Conservation (phyloP, 1,284 basidiomycete genomes). For the Agaricales sp. region DNA sequence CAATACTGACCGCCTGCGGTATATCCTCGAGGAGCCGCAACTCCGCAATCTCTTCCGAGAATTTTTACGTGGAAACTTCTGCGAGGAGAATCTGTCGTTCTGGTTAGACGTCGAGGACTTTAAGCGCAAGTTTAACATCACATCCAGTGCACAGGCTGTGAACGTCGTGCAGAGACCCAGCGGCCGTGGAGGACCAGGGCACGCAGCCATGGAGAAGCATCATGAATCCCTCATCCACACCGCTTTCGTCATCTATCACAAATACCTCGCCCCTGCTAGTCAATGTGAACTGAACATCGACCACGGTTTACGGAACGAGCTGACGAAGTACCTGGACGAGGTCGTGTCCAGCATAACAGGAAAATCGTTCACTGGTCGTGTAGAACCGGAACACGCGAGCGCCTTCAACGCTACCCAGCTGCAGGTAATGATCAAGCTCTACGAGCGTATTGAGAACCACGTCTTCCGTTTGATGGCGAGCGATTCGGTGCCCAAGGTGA, state of each 20-base stretch:
- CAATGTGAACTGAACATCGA: constrained; percentile 98
- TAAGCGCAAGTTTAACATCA: constrained; percentile 91
- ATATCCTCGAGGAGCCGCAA: constrained; percentile 90
- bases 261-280: constrained; percentile 90
- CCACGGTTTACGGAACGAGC: constrained; percentile 89
- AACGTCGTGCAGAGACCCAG: constrained; percentile 38
- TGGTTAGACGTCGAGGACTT: constrained; percentile 98
- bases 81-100: constrained; percentile 96
- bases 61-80: constrained; percentile 90
- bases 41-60: constrained; percentile 89
- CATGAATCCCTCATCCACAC: constrained; percentile 93
- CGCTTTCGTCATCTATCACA: constrained; percentile 91
- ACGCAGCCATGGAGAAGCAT: constrained; percentile 92
- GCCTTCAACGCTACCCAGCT: constrained; percentile 89
- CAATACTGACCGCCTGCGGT: constrained; percentile 83
- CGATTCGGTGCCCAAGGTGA: constrained; percentile 90
- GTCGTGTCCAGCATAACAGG: constrained; percentile 71
- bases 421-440: constrained; percentile 87
- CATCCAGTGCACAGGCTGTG: constrained; percentile 66
- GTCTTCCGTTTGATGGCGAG: constrained; percentile 98
- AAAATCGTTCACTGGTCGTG: constrained; percentile 65
- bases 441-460: constrained; percentile 94
- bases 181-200: constrained; percentile 45
- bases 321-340: constrained; percentile 87
- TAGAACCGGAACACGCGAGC: constrained; percentile 69